These are phyloP conservation scores for Lachancea meyersii DNA, from an alignment of 805 yeast species.

Conservation along the genomic window DNA sequence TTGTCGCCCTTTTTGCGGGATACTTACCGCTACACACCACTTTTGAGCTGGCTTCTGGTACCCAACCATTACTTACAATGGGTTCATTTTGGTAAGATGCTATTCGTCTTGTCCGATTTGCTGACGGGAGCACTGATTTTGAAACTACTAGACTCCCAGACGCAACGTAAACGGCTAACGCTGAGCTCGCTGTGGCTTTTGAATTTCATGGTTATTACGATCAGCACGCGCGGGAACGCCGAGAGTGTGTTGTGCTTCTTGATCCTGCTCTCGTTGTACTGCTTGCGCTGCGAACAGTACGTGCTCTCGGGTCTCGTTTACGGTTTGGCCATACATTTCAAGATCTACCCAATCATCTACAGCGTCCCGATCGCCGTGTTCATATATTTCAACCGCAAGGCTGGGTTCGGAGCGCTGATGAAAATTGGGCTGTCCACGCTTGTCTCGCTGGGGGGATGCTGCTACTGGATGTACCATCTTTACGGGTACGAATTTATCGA, in stretches of 20 bases:
- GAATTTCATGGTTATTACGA: slow-evolving; percentile 92
- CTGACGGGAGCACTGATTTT: slow-evolving; percentile 66
- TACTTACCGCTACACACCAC: slow-evolving; percentile 90
- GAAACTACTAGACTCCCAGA: slow-evolving; percentile 31
- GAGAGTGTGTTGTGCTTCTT: slow-evolving; percentile 83
- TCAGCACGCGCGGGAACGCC: slow-evolving; percentile 87
- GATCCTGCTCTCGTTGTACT: slow-evolving; percentile 53
- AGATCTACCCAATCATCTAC: slow-evolving; percentile 86
- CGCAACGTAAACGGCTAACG: slow-evolving; percentile 31
- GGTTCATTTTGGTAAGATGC: slow-evolving; percentile 69
- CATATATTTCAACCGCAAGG: slow-evolving; percentile 15
- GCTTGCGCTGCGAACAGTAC: slow-evolving; percentile 31
- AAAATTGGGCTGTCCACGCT: slow-evolving; percentile 38
- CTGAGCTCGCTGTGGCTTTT: slow-evolving; percentile 71
- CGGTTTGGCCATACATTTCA: slow-evolving; percentile 84
- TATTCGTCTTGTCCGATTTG: slow-evolving; percentile 74
- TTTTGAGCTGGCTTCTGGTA: slow-evolving; percentile 72
- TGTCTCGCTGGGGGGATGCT: slow-evolving; percentile 41
- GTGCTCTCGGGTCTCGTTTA: slow-evolving; percentile 43
- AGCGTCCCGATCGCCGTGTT: slow-evolving; percentile 56
- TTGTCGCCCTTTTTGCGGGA: slow-evolving; percentile 74
- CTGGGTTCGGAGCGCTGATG: slow-evolving; percentile 33
- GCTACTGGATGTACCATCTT: slow-evolving; percentile 52
- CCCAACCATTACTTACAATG: slow-evolving; percentile 52
- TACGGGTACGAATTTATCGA: slow-evolving; percentile 73